Evolutionary conservation across 2,329 filamentous ascomycete genomes (phyloP).

Genomic region (Dactylellina drechsleri): DNA sequence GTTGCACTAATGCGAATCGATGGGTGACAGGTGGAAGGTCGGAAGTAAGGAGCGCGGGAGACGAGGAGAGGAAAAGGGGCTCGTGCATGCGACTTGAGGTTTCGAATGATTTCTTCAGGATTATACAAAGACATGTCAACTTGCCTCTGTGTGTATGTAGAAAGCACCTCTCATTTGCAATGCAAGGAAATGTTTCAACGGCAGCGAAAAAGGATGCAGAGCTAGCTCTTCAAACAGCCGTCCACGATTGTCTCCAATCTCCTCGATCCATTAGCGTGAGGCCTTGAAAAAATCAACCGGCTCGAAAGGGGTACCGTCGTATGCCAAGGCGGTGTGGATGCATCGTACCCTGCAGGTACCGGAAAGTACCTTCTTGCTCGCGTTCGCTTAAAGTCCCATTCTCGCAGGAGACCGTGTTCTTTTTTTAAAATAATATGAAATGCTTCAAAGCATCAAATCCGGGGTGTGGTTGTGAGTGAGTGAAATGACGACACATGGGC

Average conservation of each 20-base stretch:
- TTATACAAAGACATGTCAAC: constrained; percentile 5
- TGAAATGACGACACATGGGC: neutral
- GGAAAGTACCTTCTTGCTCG: constrained; percentile 30
- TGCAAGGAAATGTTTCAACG: neutral
- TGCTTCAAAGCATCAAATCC: neutral
- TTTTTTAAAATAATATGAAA: constrained; percentile 7
- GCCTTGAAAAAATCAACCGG: neutral
- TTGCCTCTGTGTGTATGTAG: neutral
- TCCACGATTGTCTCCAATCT: too few species aligned
- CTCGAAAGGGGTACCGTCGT: constrained; percentile 9
- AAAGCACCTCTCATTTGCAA: neutral
- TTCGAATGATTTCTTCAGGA: constrained; percentile 7
- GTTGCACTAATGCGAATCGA: constrained; percentile 31
- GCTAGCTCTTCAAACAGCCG: too few species aligned
- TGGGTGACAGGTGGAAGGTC: constrained; percentile 45
- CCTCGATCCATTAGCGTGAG: too few species aligned
- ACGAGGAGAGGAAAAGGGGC: neutral
- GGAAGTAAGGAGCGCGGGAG: constrained; percentile 30
- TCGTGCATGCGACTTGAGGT: constrained; percentile 7
- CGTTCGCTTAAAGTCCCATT: constrained; percentile 42
- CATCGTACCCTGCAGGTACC: constrained; percentile 48
- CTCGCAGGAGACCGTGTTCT: constrained; percentile 18
- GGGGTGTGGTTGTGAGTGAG: constrained; percentile 3
- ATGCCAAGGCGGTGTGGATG: constrained; percentile 51
- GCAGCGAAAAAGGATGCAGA: constrained; percentile 10